A percentile compares a stretch with the other conserved stretches of the same genome.
These are phyloP conservation scores for Penicillium sp. DNA, from an alignment of 2,329 filamentous ascomycete species.

Conservation along the genomic window DNA sequence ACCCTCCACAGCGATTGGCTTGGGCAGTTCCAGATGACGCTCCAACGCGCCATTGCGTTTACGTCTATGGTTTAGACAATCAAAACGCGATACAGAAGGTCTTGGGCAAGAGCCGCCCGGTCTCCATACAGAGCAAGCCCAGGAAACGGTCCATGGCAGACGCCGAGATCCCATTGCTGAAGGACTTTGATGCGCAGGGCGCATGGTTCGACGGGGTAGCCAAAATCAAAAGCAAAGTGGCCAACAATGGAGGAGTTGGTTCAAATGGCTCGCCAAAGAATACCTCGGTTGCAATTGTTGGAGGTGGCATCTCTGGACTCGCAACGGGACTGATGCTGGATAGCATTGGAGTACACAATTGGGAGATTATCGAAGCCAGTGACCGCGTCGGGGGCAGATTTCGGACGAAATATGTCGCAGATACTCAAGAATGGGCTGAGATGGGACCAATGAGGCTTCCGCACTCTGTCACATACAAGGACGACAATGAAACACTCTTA, in stretches of 20 bases:
- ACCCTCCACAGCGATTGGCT: slow-evolving; percentile 11
- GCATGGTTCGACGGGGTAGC: slow-evolving; percentile 30
- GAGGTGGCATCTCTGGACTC: slow-evolving; percentile 41
- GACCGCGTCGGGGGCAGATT: slow-evolving; percentile 45
- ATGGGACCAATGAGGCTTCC: slow-evolving; percentile 33
- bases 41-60: slow-evolving; percentile 3
- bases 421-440: slow-evolving; percentile 27
- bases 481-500: slow-evolving; percentile 21
- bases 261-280: slow-evolving; percentile 14
- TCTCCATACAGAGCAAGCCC: slow-evolving; percentile 5
- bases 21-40: slow-evolving; percentile 14
- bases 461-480: slow-evolving; percentile 21
- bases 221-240: slow-evolving; percentile 16
- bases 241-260: slow-evolving; percentile 5
- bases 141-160: slow-evolving; percentile 9
- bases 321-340: slow-evolving; percentile 47
- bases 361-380: slow-evolving; percentile 47
- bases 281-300: slow-evolving; percentile 30
- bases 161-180: slow-evolving; percentile 10
- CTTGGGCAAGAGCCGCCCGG: slow-evolving; percentile 11
- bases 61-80: background rate
- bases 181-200: slow-evolving; percentile 25
- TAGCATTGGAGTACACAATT: slow-evolving; percentile 45
- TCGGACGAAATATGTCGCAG: slow-evolving; percentile 43
- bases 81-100: background rate